These are phyloP conservation scores for Ophiostoma sp. DNA, from an alignment of 2,329 filamentous ascomycete genomes.

Conservation along the genomic window DNA sequence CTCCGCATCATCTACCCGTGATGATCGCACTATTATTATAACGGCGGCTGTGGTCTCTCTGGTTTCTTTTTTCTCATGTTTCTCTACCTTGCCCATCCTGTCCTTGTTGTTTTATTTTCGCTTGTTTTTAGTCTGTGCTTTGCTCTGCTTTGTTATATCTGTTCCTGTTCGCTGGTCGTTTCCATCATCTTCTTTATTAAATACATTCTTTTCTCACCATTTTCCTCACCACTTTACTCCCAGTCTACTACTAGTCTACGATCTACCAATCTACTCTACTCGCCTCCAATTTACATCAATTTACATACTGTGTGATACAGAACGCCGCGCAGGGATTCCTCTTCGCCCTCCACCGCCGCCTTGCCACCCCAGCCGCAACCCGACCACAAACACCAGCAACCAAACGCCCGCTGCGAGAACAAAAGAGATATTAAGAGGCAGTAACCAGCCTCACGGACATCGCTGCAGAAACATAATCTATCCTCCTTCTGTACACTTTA, in stretches of 20 bases:
- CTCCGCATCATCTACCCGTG: not conserved
- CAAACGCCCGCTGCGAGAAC: not conserved
- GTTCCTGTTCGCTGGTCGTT: not conserved
- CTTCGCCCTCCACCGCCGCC: constrained; percentile 10
- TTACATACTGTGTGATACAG: not conserved
- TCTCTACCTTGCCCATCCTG: not conserved
- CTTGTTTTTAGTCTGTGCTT: not conserved
- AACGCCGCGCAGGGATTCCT: constrained; percentile 12
- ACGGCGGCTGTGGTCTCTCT: not conserved
- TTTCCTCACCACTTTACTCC: not conserved
- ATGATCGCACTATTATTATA: constrained; percentile 1
- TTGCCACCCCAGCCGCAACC: not conserved
- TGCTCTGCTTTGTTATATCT: not conserved
- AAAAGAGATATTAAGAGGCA: constrained; percentile 9
- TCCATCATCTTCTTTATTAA: not conserved
- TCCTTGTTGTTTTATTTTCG: not conserved
- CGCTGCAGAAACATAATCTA: not conserved
- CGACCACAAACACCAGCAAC: not conserved
- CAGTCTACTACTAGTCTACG: not conserved
- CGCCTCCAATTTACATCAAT: not conserved
- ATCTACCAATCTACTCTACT: not conserved
- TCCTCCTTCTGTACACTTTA: not conserved
- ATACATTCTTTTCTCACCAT: not conserved
- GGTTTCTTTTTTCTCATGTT: not conserved
- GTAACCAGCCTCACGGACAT: not conserved